Evolutionary conservation across 192 early-diverging fungal genomes (phyloP).

Genomic region (Physocladia obscura): DNA sequence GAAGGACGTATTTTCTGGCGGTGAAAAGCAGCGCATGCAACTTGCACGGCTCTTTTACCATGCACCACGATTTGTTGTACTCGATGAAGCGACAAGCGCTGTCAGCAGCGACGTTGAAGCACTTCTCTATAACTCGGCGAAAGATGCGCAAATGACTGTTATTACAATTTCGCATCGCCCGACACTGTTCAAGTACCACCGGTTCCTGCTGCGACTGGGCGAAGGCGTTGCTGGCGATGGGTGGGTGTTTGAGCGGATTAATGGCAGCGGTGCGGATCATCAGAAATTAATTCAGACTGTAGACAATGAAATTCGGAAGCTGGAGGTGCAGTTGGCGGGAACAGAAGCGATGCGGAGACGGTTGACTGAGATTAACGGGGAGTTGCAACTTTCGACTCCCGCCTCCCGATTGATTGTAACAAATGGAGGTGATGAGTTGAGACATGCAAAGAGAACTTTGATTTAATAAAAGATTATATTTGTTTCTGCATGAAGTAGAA

Average conservation of each 20-base stretch:
- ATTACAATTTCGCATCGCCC: constrained; percentile 93
- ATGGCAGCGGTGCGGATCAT: constrained; percentile 22
- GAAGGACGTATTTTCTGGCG: constrained; percentile 89
- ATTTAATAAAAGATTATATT: constrained; percentile 36
- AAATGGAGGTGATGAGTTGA: constrained; percentile 13
- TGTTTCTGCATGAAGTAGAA: too few species aligned
- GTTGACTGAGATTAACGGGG: constrained; percentile 46
- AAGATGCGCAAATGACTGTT: constrained; percentile 72
- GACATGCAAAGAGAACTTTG: constrained; percentile 51
- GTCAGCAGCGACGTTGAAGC: constrained; percentile 92
- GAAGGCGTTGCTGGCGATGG: constrained; percentile 38
- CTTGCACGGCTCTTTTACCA: constrained; percentile 98
- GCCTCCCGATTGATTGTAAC: too few species aligned
- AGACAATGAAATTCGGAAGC: constrained; percentile 40
- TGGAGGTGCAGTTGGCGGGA: constrained; percentile 40
- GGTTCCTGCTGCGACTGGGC: constrained; percentile 37
- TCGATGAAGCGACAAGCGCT: constrained; percentile 94
- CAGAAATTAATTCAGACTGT: constrained; percentile 33
- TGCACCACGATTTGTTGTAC: constrained; percentile 87
- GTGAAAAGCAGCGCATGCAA: constrained; percentile 68
- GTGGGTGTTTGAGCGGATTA: constrained; percentile 47
- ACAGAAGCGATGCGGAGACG: constrained; percentile 37
- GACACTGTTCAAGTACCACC: constrained; percentile 94
- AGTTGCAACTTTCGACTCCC: constrained; percentile 40
- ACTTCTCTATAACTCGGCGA: constrained; percentile 72